Conservation (phyloP, 2,329 filamentous ascomycete species). For the Chrysoporthe austroafricana region DNA sequence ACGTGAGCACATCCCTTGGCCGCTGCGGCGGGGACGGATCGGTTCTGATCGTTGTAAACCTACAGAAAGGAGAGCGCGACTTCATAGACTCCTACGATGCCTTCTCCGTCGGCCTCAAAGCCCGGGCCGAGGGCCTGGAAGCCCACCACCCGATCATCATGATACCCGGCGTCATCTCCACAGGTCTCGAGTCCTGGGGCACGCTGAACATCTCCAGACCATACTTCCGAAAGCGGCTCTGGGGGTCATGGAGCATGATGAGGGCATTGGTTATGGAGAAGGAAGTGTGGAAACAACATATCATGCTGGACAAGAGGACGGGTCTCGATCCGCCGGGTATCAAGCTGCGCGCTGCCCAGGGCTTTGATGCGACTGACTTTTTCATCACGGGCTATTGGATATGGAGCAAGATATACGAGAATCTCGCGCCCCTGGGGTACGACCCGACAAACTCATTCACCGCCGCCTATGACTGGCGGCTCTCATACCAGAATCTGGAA, state of each 20-base stretch:
- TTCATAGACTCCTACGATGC: constrained; percentile 85
- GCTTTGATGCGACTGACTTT: constrained; percentile 97
- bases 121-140: constrained; percentile 76
- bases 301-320: constrained; percentile 93
- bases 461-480: constrained; percentile 84
- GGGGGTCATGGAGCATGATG: constrained; percentile 99
- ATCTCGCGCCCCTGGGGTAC: constrained; percentile 92
- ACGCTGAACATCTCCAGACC: constrained; percentile 81
- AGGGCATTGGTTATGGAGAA: constrained; percentile 90
- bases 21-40: not conserved
- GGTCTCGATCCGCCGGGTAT: constrained; percentile 89
- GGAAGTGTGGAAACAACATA: constrained; percentile 90
- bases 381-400: constrained; percentile 95
- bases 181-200: constrained; percentile 94
- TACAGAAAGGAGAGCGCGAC: constrained; percentile 81
- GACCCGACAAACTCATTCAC: constrained; percentile 79
- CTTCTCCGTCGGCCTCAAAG: constrained; percentile 86
- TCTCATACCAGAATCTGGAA: constrained; percentile 90
- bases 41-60: constrained; percentile 25
- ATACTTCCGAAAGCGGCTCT: constrained; percentile 92
- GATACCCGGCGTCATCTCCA: constrained; percentile 97
- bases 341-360: constrained; percentile 90
- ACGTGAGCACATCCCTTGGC: constrained; percentile 40
- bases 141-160: constrained; percentile 92
- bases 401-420: constrained; percentile 98